Conservation (phyloP, 495 filamentous ascomycete genomes). For the Penicillium subrubescens region DNA sequence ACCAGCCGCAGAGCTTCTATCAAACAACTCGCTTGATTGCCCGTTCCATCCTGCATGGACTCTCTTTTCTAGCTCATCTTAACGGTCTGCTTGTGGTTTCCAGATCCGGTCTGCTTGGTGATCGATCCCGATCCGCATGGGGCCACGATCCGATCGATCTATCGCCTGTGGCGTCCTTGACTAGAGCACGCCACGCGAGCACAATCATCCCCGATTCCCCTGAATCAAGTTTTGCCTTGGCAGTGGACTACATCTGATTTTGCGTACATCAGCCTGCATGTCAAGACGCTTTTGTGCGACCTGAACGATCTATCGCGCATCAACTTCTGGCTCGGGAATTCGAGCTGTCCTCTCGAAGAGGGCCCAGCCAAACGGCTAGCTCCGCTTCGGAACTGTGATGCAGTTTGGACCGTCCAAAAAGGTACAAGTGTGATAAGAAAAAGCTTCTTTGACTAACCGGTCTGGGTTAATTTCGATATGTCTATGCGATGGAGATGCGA, state of each 20-base stretch:
- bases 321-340: neutral
- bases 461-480: constrained; percentile 23
- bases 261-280: neutral
- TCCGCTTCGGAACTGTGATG: neutral
- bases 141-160: constrained; percentile 16
- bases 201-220: neutral
- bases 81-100: neutral
- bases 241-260: neutral
- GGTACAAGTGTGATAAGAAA: constrained; percentile 11
- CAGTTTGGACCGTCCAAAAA: neutral
- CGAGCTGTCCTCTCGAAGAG: neutral
- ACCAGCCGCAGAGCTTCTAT: neutral
- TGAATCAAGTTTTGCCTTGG: neutral
- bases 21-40: neutral
- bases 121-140: constrained; percentile 21
- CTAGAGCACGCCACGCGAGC: neutral
- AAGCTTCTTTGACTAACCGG: constrained; percentile 26
- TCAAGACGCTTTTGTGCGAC: constrained; percentile 10
- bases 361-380: neutral
- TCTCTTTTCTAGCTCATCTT: neutral
- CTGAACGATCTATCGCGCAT: neutral
- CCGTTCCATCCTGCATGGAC: neutral
- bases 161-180: neutral
- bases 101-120: constrained; percentile 13
- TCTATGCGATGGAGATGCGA: constrained; percentile 19